phyloP scores from a whole-genome alignment of 2,329 filamentous ascomycete genomes.

The Stagonosporopsis cucurbitacearum region DNA sequence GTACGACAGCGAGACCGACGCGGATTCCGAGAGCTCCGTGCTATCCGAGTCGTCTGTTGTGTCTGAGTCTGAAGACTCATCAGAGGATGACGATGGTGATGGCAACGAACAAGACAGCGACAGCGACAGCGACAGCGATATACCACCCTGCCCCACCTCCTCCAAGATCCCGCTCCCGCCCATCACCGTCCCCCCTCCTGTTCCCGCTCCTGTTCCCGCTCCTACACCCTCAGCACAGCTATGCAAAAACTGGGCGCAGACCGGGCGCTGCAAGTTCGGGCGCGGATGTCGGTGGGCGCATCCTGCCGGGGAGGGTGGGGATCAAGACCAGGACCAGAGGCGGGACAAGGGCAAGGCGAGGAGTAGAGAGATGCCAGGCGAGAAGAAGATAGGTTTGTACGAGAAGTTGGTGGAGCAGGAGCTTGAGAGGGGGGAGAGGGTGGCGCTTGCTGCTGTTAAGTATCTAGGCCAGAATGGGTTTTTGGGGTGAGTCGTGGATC shows the following conservation, averaged over 20 bases:
- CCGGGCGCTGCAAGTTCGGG: constrained; percentile 38
- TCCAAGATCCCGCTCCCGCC: constrained; percentile 41
- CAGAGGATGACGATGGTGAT: constrained; percentile 31
- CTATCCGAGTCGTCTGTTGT: constrained; percentile 42
- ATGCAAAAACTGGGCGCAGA: constrained; percentile 35
- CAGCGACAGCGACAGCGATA: constrained; percentile 41
- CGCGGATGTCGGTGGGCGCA: constrained; percentile 37
- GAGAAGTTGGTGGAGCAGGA: constrained; percentile 55
- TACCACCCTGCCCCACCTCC: constrained; percentile 48
- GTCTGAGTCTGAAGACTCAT: constrained; percentile 39
- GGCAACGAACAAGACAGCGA: constrained; percentile 19
- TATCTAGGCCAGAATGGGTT: constrained; percentile 53
- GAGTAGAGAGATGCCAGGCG: no score
- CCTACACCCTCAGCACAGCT: constrained; percentile 16
- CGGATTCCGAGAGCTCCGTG: constrained; percentile 31
- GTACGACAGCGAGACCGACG: constrained; percentile 41
- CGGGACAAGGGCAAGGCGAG: constrained; percentile 10
- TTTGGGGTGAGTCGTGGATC: no score
- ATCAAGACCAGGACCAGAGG: background rate
- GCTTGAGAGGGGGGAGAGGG: constrained; percentile 49
- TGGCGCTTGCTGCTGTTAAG: constrained; percentile 56
- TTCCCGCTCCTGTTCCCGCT: constrained; percentile 11
- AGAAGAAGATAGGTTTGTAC: constrained; percentile 33
- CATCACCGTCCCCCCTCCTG: constrained; percentile 23
- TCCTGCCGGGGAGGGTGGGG: constrained; percentile 16